phyloP scores from a whole-genome alignment of 2,329 filamentous ascomycete species.

The Ciborinia camelliae region DNA sequence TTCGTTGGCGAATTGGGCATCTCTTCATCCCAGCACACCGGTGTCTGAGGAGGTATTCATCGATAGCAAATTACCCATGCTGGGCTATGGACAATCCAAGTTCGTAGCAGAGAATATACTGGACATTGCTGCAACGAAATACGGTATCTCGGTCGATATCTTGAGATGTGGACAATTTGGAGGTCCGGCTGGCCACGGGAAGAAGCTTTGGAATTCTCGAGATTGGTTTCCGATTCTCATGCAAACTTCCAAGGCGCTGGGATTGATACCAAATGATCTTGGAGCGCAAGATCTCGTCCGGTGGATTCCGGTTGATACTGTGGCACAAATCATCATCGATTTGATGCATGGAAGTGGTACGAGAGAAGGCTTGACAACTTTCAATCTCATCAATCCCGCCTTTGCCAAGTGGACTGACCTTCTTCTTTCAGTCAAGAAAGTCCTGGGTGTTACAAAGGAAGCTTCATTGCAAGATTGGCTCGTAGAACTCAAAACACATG shows the following conservation, averaged over 20 bases:
- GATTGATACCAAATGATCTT: constrained; percentile 27
- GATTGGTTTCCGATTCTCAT: constrained; percentile 44
- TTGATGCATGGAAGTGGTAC: neutral
- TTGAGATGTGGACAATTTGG: constrained; percentile 49
- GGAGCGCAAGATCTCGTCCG: constrained; percentile 39
- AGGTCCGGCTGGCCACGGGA: constrained; percentile 38
- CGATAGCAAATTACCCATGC: constrained; percentile 36
- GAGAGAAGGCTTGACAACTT: neutral
- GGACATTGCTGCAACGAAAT: constrained; percentile 39
- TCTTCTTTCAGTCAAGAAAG: neutral
- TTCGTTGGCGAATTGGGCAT: constrained; percentile 16
- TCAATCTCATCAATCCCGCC: neutral
- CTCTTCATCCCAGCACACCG: neutral
- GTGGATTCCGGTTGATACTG: constrained; percentile 42
- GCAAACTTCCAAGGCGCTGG: neutral
- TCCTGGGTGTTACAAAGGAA: neutral
- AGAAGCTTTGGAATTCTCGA: constrained; percentile 52
- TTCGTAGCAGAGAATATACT: constrained; percentile 40
- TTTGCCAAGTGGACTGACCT: neutral
- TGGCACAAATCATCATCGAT: neutral
- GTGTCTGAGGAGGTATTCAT: constrained; percentile 41
- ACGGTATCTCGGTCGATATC: constrained; percentile 41
- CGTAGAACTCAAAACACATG: neutral
- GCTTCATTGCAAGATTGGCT: neutral
- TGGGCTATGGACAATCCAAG: constrained; percentile 32